Percentiles rank a stretch among this genome's conserved stretches.
Conservation (phyloP, 2,329 filamentous ascomycete species). For the Fusarium sp. region DNA sequence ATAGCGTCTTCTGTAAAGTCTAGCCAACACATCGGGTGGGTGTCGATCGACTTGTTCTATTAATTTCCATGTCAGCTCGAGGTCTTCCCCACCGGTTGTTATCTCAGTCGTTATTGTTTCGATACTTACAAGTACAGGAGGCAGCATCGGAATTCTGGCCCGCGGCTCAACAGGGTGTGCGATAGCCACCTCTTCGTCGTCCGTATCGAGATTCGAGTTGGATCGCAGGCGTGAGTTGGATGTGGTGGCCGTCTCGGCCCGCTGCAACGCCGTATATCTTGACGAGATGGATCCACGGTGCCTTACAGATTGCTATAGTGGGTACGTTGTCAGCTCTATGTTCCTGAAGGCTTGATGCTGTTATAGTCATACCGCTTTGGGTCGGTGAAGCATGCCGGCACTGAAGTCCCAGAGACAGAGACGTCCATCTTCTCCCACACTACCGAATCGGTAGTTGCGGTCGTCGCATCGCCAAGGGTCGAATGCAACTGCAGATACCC, state of each 20-base stretch:
- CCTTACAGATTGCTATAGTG: conserved; percentile 41
- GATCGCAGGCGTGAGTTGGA: conserved; percentile 71
- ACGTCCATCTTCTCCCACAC: conserved; percentile 92
- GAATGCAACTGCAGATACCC: conserved; percentile 93
- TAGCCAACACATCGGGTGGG: conserved; percentile 88
- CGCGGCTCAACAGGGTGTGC: conserved; percentile 88
- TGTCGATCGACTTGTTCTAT: conserved; percentile 83
- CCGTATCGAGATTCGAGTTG: conserved; percentile 72
- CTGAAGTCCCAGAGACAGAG: conserved; percentile 97
- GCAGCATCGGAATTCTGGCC: conserved; percentile 83
- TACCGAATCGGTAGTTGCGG: conserved; percentile 93
- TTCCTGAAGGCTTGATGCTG: neutral
- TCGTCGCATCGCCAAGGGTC: conserved; percentile 98
- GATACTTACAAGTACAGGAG: conserved; percentile 82
- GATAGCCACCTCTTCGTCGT: conserved; percentile 68
- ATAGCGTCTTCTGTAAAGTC: conserved; percentile 95
- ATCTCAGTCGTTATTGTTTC: neutral
- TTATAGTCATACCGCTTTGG: conserved; percentile 76
- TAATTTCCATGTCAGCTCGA: conserved; percentile 30
- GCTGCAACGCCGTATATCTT: conserved; percentile 59
- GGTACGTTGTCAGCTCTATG: conserved; percentile 25
- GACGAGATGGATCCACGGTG: conserved; percentile 66
- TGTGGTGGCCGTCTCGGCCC: conserved; percentile 72
- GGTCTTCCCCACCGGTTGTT: conserved; percentile 1
- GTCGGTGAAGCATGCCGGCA: conserved; percentile 93